Conservation (phyloP, 345 rosid genomes). For the Eucalyptus sp. region DNA sequence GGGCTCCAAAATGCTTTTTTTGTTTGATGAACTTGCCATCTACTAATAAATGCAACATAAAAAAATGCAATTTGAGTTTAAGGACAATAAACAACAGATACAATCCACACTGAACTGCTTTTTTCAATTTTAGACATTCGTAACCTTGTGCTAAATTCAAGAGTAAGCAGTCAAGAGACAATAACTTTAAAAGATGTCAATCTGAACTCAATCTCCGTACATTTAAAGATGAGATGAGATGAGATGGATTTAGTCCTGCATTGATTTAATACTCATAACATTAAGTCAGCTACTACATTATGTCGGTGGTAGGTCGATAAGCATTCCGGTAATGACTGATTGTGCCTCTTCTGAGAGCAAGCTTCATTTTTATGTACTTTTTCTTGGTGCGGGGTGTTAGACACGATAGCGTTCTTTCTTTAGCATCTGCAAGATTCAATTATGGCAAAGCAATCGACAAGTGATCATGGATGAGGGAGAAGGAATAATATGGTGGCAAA, state of each 20-base stretch:
- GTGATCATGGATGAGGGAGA: neutral
- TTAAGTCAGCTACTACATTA: neutral
- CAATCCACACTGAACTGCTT: no score
- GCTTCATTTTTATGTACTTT: neutral
- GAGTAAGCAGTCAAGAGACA: no score
- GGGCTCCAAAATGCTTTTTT: no score
- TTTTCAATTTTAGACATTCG: no score
- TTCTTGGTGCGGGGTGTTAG: neutral
- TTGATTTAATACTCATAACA: no score
- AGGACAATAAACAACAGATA: no score
- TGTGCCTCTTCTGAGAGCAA: neutral
- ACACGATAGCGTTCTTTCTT: neutral
- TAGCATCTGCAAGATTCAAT: neutral
- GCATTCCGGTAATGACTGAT: neutral
- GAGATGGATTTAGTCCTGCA: neutral
- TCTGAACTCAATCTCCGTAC: neutral
- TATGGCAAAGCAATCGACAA: neutral
- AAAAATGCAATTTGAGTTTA: no score
- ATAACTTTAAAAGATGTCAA: no score
- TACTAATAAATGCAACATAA: no score
- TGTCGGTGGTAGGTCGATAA: neutral
- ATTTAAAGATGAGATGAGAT: neutral
- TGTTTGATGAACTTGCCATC: no score
- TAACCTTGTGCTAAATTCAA: no score
- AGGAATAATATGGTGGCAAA: neutral